These are phyloP conservation scores for Graphilbum ipis-grandicollis DNA, from an alignment of 2,329 filamentous ascomycete genomes.

Conservation along the genomic window DNA sequence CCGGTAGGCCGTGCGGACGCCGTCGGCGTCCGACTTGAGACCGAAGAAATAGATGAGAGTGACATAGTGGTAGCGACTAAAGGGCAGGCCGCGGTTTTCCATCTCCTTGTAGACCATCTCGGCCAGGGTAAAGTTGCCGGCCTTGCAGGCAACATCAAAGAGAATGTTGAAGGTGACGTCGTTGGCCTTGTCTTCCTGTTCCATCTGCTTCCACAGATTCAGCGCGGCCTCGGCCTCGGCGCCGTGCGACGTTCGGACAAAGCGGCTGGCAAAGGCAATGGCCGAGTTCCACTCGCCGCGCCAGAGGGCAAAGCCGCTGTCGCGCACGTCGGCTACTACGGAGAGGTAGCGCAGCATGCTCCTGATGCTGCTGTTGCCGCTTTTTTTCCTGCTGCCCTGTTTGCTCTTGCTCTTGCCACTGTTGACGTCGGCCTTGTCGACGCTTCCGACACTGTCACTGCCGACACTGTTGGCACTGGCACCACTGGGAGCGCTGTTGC, in stretches of 20 bases:
- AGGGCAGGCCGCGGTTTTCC: slow-evolving; percentile 44
- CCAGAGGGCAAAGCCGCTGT: slow-evolving; percentile 50
- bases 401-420: no score
- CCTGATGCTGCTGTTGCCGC: slow-evolving; percentile 32
- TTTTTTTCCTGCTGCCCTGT: no score
- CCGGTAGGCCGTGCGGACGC: slow-evolving; percentile 59
- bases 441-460: no score
- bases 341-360: slow-evolving; percentile 71
- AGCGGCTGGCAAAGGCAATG: slow-evolving; percentile 61
- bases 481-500: no score
- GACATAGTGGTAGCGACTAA: slow-evolving; percentile 67
- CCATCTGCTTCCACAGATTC: slow-evolving; percentile 79
- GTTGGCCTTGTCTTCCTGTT: slow-evolving; percentile 48
- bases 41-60: slow-evolving; percentile 75
- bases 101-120: slow-evolving; percentile 78
- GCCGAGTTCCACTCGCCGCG: slow-evolving; percentile 68
- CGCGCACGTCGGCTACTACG: slow-evolving; percentile 68
- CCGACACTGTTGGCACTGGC: no score
- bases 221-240: slow-evolving; percentile 52
- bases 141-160: slow-evolving; percentile 74
- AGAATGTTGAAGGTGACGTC: slow-evolving; percentile 85
- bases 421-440: no score
- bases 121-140: slow-evolving; percentile 66
- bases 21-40: slow-evolving; percentile 52
- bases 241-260: slow-evolving; percentile 39